A percentile compares a stretch with the other conserved stretches of the same genome.
These are phyloP conservation scores for Talaromyces pinophilus DNA, from an alignment of 2,329 filamentous ascomycete genomes.

Conservation along the genomic window DNA sequence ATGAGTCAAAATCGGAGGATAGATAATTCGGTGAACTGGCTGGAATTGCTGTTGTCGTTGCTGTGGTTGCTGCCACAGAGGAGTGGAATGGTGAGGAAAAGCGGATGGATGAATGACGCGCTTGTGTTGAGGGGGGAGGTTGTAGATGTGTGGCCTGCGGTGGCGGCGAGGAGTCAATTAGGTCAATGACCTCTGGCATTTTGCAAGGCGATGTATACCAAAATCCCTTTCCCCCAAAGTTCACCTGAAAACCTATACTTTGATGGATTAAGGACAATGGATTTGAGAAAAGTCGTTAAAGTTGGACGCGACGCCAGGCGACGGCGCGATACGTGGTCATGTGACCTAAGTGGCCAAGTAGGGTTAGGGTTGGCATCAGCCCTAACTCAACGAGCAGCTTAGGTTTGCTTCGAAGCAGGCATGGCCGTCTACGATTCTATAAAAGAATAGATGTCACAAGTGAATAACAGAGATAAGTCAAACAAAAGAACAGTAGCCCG, in stretches of 20 bases:
- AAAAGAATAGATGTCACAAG: not conserved
- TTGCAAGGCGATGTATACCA: slow-evolving; percentile 3
- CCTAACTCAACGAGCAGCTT: not conserved
- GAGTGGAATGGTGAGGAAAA: not conserved
- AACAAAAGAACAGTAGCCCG: not conserved
- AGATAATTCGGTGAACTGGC: slow-evolving; percentile 22
- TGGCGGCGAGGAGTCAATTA: slow-evolving; percentile 41
- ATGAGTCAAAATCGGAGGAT: slow-evolving; percentile 23
- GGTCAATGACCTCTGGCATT: slow-evolving; percentile 45
- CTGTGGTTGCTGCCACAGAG: not conserved
- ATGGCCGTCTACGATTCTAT: not conserved
- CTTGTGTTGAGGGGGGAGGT: slow-evolving; percentile 24
- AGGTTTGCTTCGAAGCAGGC: not conserved
- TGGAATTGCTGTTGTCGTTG: not conserved
- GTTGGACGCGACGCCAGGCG: slow-evolving; percentile 7
- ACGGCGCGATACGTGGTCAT: not conserved
- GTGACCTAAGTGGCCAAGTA: not conserved
- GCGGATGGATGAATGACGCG: slow-evolving; percentile 13
- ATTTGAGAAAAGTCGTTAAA: not conserved
- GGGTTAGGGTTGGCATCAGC: not conserved
- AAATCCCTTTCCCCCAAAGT: not conserved
- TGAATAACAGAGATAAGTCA: not conserved
- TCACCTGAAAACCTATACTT: not conserved
- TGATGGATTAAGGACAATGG: not conserved
- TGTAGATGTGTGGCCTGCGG: slow-evolving; percentile 20